Base-by-base conservation (phyloP, 2,329 filamentous ascomycete species). In the Alternaria sp. region DNA sequence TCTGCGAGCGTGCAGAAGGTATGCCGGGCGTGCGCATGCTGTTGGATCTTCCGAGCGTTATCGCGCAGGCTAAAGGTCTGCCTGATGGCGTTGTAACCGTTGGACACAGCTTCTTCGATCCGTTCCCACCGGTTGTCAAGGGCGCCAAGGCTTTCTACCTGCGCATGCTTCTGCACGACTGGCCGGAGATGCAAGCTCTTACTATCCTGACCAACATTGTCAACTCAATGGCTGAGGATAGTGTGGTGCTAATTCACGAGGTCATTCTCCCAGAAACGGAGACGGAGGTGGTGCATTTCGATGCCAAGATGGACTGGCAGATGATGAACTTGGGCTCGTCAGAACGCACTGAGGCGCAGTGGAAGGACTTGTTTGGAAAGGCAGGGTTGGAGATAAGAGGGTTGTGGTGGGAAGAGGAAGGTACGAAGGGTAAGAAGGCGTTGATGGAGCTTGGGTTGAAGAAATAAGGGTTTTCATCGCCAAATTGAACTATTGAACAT, bases 181-280 rank as follows among this genome's bases (percentile, higher is more conserved):
- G 79, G 80, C 72, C 77, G 0, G 78, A 83, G 54, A 68, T 67
- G 10, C 67, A 76, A 17, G 74, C 75, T 0, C 19, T 64, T 5
- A 45, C 65, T 15, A 82, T 83, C 28, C 61, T 83, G 10, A 62
- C 65, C 19, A 70, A 81, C 12, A 61, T 46, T 1, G 9, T 56
- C 1, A 26, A 26, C 26, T 40, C 54, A 2, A 46, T 56, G 40
- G 25, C 23, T 79, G 61, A 50, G 73, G 79, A 51, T 78, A 82
- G 79, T 8, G 81, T 81, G 56, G 45, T 85, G 5, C 66, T 86
- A 15, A 76, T 86, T 40, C 79, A 81, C 32, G 83, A 85, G 46
- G 78, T 79, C 55, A 70, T 82, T 1, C 69, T 84, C 15, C 80
- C n/a, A 6, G 50, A 40, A 9, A 19, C 81, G 4, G 76, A 80